phyloP scores from a whole-genome alignment of 257 asterid genomes.

The Misopates orontium region DNA sequence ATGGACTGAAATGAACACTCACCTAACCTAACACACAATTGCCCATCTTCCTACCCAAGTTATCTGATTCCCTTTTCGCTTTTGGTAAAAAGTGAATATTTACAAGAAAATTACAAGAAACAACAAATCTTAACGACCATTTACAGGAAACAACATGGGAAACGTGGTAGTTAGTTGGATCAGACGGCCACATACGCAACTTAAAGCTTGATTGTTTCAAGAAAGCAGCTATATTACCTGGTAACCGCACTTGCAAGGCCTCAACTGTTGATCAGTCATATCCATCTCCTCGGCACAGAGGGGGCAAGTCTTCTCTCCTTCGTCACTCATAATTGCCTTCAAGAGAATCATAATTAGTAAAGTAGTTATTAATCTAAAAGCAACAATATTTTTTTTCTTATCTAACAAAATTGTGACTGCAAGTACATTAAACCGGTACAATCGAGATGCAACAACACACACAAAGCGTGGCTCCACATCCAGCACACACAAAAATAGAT shows the following conservation, averaged over 20 bases:
- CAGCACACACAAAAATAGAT: constrained; percentile 15
- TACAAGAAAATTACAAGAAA: too few relatives aligned
- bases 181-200: not conserved
- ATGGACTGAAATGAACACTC: not conserved
- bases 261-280: constrained; percentile 96
- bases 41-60: not conserved
- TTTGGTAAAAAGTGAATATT: too few relatives aligned
- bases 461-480: constrained; percentile 18
- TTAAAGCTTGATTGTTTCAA: not conserved
- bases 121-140: too few relatives aligned
- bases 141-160: too few relatives aligned
- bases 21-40: not conserved
- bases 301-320: constrained; percentile 95
- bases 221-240: constrained; percentile 46
- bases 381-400: not conserved
- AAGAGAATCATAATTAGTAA: constrained; percentile 23
- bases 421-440: constrained; percentile 1
- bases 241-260: constrained; percentile 98
- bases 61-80: not conserved
- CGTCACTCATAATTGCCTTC: constrained; percentile 77
- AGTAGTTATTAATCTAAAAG: constrained; percentile 5
- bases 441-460: not conserved
- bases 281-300: constrained; percentile 99
- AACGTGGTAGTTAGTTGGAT: not conserved
- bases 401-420: not conserved